These are phyloP conservation scores for Pestalotiopsis sp. DNA, from an alignment of 2,329 filamentous ascomycete genomes.

Conservation along the genomic window DNA sequence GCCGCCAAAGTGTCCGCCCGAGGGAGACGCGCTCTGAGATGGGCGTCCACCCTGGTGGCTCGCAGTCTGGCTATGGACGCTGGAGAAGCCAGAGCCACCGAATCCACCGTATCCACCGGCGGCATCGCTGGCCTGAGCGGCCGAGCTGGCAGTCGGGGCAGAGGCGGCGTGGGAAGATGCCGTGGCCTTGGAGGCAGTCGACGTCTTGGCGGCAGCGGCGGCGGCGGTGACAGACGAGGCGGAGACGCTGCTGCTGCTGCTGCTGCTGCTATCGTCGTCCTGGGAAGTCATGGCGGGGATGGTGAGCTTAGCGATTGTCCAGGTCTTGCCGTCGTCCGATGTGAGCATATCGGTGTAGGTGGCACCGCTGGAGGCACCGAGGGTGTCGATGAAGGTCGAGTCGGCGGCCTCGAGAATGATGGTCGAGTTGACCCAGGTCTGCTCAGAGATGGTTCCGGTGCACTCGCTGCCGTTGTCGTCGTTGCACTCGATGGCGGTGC, in stretches of 20 bases:
- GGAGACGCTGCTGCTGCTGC: not conserved
- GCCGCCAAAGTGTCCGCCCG: not conserved
- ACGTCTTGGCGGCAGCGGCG: not conserved
- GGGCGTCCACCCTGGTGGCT: not conserved
- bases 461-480: conserved; percentile 12
- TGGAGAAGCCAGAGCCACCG: not conserved
- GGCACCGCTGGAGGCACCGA: conserved; percentile 3
- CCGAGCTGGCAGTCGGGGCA: not conserved
- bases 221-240: not conserved
- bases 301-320: conserved; percentile 3
- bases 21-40: not conserved
- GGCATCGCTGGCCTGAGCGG: not conserved
- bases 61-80: not conserved
- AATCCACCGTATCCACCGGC: not conserved
- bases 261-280: not conserved
- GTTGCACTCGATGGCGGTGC: conserved; percentile 20
- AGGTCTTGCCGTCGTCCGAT: conserved; percentile 5
- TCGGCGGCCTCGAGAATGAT: conserved; percentile 16
- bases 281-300: conserved; percentile 6
- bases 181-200: not conserved
- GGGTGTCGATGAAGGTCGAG: not conserved
- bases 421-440: conserved; percentile 18
- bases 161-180: not conserved
- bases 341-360: conserved; percentile 10
- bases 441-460: conserved; percentile 16